A percentile compares a stretch with the other conserved stretches of the same genome.
phyloP scores from a whole-genome alignment of 1,284 basidiomycete species.

The Malassezia sp. region DNA sequence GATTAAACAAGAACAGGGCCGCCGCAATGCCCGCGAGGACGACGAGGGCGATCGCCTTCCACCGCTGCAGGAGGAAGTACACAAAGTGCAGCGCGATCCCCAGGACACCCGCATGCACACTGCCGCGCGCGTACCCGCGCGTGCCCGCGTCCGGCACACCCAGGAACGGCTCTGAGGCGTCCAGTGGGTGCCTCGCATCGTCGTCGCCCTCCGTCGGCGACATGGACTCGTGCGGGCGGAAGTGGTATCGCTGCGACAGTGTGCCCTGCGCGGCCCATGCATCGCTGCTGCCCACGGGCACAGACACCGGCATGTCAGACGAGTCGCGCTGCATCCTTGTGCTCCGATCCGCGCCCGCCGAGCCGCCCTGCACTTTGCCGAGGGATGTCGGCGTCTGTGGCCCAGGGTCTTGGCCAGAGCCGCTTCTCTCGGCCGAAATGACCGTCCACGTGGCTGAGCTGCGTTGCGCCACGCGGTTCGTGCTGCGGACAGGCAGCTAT shows the following conservation, averaged over 20 bases:
- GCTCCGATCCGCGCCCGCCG: too few relatives aligned
- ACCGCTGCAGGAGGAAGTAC: conserved; percentile 24
- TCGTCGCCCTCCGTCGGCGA: background rate
- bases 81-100: conserved; percentile 1
- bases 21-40: conserved; percentile 28
- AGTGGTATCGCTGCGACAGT: conserved; percentile 12
- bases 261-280: background rate
- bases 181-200: conserved; percentile 1
- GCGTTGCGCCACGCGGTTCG: too few relatives aligned
- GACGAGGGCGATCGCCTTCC: conserved; percentile 41
- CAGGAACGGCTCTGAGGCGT: background rate
- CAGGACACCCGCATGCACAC: background rate
- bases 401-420: too few relatives aligned
- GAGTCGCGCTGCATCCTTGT: background rate
- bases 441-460: too few relatives aligned
- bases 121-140: background rate
- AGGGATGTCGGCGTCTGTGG: too few relatives aligned
- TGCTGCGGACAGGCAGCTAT: too few relatives aligned
- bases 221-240: conserved; percentile 10
- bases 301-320: conserved; percentile 5
- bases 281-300: background rate
- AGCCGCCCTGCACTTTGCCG: too few relatives aligned
- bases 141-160: conserved; percentile 1
- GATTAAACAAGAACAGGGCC: conserved; percentile 36
- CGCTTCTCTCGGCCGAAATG: too few relatives aligned